Evolutionary conservation across 306 rosid genomes (phyloP), one percentile per base, ranked within the genome.

Genomic region (Vicia sativa): DNA sequence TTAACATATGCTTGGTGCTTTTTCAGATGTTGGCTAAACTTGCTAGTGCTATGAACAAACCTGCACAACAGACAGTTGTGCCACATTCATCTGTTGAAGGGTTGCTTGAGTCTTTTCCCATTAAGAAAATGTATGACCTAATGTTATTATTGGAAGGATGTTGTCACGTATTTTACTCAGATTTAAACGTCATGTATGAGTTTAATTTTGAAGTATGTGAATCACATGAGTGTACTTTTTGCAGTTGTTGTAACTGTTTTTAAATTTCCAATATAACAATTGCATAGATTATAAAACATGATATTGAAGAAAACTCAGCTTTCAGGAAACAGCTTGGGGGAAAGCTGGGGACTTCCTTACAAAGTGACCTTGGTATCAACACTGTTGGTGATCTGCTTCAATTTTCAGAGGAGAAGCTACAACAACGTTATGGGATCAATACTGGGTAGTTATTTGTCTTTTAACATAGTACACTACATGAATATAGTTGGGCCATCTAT

Each of bases 241-340:
- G 26, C 53, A 42, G 28, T 74, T 68, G 62, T 71, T 68, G 53
- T 55, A 62, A 42, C 15, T n/a, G 31, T 68, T 69, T 29, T 29
- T 13, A 64, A n/a, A 34, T 62, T 59, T 29, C 35, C 57, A 14
- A 44, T 28, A 61, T 29, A 43, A 62, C 52, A 50, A 18, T 62
- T 55, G 5, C 46, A 64, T 57, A 31, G 55, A 67, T 25, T 11
- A 14, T 43, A 11, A 71, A 68, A 14, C 55, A 19, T 64, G 41
- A 38, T 73, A 62, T 52, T 65, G 39, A 72, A 70, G 60, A 42
- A 74, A 56, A 66, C 41, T 50, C 77, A 72, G 45, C 49, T 66
- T 73, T 48, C 88, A 92, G 98, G 98, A 92, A 92, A 78, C 98
- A 89, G 73, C 98, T 92, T 59, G 98, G 98, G 19, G 98, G 98